Conservation (phyloP, 805 yeast species). For the Citeromyces matritensis region DNA sequence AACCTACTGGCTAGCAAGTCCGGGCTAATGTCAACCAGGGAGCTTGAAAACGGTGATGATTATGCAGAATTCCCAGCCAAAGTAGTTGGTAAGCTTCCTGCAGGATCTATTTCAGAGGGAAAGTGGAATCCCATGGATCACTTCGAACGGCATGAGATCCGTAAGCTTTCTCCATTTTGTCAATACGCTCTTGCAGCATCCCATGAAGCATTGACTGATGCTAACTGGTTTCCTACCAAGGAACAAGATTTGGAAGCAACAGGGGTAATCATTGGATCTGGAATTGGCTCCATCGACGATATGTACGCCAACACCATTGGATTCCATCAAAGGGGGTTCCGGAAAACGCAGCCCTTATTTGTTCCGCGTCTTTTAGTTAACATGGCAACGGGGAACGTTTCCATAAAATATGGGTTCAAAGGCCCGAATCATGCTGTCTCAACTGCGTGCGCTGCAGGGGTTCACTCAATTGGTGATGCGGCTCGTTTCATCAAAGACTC, state of each 20-base stretch:
- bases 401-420: constrained; percentile 57
- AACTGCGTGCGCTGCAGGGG: constrained; percentile 96
- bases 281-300: constrained; percentile 80
- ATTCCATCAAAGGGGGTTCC: constrained; percentile 35
- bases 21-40: constrained; percentile 42
- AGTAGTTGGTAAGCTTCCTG: constrained; percentile 54
- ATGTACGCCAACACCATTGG: constrained; percentile 45
- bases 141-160: constrained; percentile 27
- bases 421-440: constrained; percentile 86
- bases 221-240: constrained; percentile 31
- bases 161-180: constrained; percentile 57
- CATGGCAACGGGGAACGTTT: constrained; percentile 90
- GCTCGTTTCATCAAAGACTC: constrained; percentile 64
- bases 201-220: constrained; percentile 59
- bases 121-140: constrained; percentile 39
- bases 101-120: constrained; percentile 17
- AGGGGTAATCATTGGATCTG: constrained; percentile 87
- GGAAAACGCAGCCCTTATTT: constrained; percentile 71
- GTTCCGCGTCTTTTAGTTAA: constrained; percentile 74
- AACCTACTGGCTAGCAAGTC: constrained; percentile 32
- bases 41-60: constrained; percentile 23
- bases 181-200: constrained; percentile 74
- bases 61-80: constrained; percentile 48
- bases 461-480: constrained; percentile 90
- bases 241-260: constrained; percentile 19